Base-by-base conservation (phyloP, 768 basidiomycete genomes). In the Pleurotus pulmonarius region DNA sequence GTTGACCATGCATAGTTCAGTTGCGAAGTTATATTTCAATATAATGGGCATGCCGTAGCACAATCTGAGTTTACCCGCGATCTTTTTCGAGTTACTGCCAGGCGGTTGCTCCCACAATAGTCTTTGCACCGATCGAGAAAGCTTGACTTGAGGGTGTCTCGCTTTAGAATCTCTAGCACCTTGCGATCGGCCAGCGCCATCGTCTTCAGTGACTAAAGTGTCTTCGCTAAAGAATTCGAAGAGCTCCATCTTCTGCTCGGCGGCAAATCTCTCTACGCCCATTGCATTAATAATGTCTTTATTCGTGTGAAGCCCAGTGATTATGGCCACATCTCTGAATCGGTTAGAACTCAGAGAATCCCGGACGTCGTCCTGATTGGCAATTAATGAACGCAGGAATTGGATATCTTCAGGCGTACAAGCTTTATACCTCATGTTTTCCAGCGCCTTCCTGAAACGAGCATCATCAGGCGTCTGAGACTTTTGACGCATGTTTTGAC, bases 31-130 rank as follows among this genome's bases (percentile, higher is more conserved):
- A 43, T 62, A 44, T 15, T 61, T 49, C 9, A 73, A 66, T 54
- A 71, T 69, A 1, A 73, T 59, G 18, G 75, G 75, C 49, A 71
- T 59, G 1, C 69, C 70, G n/a, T 67, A 16, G 57, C 69, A 70
- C 16, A 71, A 43, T 5, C 59, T 53, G 2, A 77, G 54, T 39
- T 67, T 65, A 16, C 66, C 69, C 9, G 70, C 63, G 29, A 67
- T 59, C 46, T 61, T 52, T 20, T 69, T 37, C 15, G 7, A 7
- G 15, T 8, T 15, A 7, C 8, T 39, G 38, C 15, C 7, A 8
- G 38, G 15, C 7, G 38, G 38, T 15, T 39, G 38, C 38, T 39
- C 38, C 38, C 38, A 39, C 8, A 39, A 15, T 8, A 39, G 38
- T 7, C 8, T 39, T 39, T 39, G 38, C 15, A 15, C 15, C 15